Evolutionary conservation across 805 yeast species (phyloP), one percentile per base, ranked within the genome.

Genomic region (Isabelozyma pseudorhagii): DNA sequence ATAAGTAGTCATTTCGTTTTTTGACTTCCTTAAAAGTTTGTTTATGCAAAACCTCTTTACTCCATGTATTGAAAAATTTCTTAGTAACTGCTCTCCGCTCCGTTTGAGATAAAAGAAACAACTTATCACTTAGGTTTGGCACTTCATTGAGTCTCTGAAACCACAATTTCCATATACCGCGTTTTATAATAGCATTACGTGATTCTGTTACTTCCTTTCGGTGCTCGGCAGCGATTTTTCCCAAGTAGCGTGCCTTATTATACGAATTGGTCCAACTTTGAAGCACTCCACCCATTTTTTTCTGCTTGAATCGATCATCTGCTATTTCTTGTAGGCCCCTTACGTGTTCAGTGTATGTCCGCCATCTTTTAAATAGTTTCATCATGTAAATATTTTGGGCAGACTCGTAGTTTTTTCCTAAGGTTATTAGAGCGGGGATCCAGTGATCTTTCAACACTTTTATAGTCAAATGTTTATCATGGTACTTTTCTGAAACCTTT

Each of bases 51-150:
- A 25, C 25, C 4, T 36, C 15, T 5, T 44, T 34, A n/a, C 39
- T 42, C 68, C 69, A 65, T 0, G 27, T 42, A 1, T 44, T 25
- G 31, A 67, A 56, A 29, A 42, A 54, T 29, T 50, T 55, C 9
- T 34, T 46, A 25, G 49, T 36, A 6, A 58, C 21, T 38, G 60
- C 58, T 1, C 40, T 31, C 14, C 53, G 50, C 40, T 66, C 66
- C 5, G 56, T 10, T 1, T 38, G 36, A 3, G 36, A 31, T 13
- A 14, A 38, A n/a, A 38, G 18, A 3, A 15, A 8, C 40, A 38
- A 38, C 9, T 15, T 38, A 6, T 38, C 18, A 15, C 40, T 5
- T 51, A 41, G 18, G 51, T 50, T 29, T 53, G 38, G 25, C 44
- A 38, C 15, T 42, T 14, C 14, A 46, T 44, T 14, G 40, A 54